Base-by-base conservation (phyloP, 805 yeast genomes). In the Metschnikowia shivogae region DNA sequence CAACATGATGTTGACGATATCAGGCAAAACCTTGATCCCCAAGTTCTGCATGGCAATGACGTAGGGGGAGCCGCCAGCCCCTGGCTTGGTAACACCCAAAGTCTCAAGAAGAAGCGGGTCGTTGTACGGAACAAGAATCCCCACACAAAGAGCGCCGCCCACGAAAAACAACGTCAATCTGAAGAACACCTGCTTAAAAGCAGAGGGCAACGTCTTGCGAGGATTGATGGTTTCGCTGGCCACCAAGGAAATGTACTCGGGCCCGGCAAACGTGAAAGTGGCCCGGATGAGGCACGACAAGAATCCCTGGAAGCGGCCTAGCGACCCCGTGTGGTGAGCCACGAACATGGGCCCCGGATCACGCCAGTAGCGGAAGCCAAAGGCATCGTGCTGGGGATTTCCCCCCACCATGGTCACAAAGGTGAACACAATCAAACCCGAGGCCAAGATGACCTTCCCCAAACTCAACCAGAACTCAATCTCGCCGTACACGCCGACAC, bases 1-100 rank as follows among this genome's bases (percentile, higher is more conserved):
- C 53, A 89, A 84, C 62, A 87, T 81, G 2, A 83, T 92, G 62
- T 89, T 89, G 58, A 89, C 72, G 39, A 89, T 74, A 54, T 83
- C 85, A 32, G 89, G 89, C 50, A 88, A 68, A 0, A 80, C 90
- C 7, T 61, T 56, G 50, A 87, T 86, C 14, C 73, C 63, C 13
- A 89, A 86, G 53, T 76, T 77, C 50, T 76, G 76, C 57, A 87
- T 82, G 39, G 95, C 96, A 58, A 86, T 82, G 43, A 86, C 90
- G 57, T 86, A 87, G 33, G 96, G 95, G 12, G 93, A 84, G 17
- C 92, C 89, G 34, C 84, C 75, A 2, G 90, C 89, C 45, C 92
- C 93, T 35, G 90, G 84, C 13, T 53, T 50, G 40, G 81, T 76
- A 14, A 74, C 68, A 13, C 73, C 70, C 42, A 84, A 72, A 8